Percentiles rank a stretch among this genome's conserved stretches.
phyloP scores from a whole-genome alignment of 352 stramenopile genomes.

The Pythium myriotylum region DNA sequence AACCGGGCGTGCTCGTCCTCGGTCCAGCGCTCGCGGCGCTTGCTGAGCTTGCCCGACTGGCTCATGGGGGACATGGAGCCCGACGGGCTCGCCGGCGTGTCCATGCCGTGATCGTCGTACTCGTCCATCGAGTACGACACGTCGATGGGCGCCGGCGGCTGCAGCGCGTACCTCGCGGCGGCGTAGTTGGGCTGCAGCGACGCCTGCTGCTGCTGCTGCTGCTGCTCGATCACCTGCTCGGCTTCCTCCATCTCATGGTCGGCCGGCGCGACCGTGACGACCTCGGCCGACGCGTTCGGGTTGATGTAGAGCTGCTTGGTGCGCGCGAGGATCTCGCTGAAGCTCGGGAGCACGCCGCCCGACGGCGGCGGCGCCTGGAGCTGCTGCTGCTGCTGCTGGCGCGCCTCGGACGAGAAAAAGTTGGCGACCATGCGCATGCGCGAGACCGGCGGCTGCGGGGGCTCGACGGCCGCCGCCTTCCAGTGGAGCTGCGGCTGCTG shows the following conservation, averaged over 20 bases:
- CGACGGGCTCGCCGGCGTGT: constrained; percentile 32
- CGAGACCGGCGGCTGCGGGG: constrained; percentile 23
- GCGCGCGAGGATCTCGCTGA: constrained; percentile 62
- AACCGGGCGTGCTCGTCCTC: constrained; percentile 83
- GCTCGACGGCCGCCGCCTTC: constrained; percentile 43
- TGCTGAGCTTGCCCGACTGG: constrained; percentile 63
- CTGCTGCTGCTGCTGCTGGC: constrained; percentile 26
- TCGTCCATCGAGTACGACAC: constrained; percentile 16
- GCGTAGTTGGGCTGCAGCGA: constrained; percentile 23
- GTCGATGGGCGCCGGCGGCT: constrained; percentile 21
- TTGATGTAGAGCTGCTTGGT: constrained; percentile 71
- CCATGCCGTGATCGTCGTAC: constrained; percentile 29
- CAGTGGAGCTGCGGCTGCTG: constrained; percentile 56
- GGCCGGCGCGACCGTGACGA: constrained; percentile 7
- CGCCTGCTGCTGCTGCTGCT: constrained; percentile 1
- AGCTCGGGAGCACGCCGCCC: constrained; percentile 49
- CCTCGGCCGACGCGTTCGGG: constrained; percentile 28
- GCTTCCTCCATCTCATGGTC: constrained; percentile 31
- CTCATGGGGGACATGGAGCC: constrained; percentile 56
- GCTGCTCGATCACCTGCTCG: constrained; percentile 4
- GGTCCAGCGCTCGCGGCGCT: constrained; percentile 81
- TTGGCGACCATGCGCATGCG: constrained; percentile 48
- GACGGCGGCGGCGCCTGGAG: constrained; percentile 29
- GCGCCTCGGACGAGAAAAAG: constrained; percentile 37
- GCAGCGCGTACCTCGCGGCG: constrained; percentile 21